Evolutionary conservation across 202 grass and related monocot genomes (phyloP), one percentile per base, ranked within the genome.

Genomic region (Musa balbisiana): DNA sequence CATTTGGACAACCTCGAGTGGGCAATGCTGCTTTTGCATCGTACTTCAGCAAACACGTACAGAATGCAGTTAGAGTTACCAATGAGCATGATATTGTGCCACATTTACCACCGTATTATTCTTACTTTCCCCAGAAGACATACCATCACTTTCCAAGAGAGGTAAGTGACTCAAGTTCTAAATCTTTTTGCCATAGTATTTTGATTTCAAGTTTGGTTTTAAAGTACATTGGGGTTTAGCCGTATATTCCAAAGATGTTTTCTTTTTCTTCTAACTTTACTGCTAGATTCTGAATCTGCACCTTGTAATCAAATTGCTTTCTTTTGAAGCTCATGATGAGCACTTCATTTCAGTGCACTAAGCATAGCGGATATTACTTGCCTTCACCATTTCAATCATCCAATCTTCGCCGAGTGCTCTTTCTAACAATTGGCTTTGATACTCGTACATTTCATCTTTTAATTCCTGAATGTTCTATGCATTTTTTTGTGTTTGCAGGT

Each of bases 101-200:
- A 60, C 95, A 99, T 69, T 80, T 99, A 55, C 95, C 95, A 73
- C 95, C 95, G 17, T 95, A 90, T 69, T 99, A 90, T 76, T 26
- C 75, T 26, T 84, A 88, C 83, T 99, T 99, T 72, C 91, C 95
- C 1, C 79, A 89, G 54, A 99, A 99, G 83, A 99, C 95, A 52
- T 99, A 95, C 78, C 95, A 99, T 78, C 95, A 95, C 82, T 95
- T 99, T 71, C 82, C 91, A 79, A 86, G 80, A 82, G 95, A 99
- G 91, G 95, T 92, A 88, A 27, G 24, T 77, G 59, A 71, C 56
- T 50, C 58, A 4, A 16, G 49, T 65, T 19, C 19, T 0, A 25
- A 56, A 19, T 14, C 49, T 49, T 76, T 80, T 69, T 0, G 49
- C 14, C 43, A 26, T 11, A 17, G 69, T 55, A 8, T 33, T 82